A percentile compares a stretch with the other conserved stretches of the same genome.
Conservation (phyloP, 495 filamentous ascomycete genomes). For the Articulospora tetracladia region DNA sequence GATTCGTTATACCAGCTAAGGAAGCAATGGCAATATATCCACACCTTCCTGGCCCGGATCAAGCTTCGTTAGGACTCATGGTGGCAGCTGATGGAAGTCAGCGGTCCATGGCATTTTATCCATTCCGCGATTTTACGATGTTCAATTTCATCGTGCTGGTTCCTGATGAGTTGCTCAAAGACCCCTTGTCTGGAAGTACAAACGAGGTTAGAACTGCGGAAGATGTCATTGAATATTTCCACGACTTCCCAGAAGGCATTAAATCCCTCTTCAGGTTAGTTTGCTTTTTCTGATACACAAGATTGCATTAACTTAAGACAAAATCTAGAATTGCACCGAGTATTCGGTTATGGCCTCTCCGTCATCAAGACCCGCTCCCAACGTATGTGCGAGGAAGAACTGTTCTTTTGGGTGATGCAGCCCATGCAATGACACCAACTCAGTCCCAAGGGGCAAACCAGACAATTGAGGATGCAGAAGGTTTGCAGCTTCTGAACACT, state of each 20-base stretch:
- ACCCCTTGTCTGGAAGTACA: background rate
- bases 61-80: background rate
- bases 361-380: background rate
- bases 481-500: slow-evolving; percentile 6
- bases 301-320: background rate
- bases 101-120: background rate
- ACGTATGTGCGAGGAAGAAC: slow-evolving; percentile 30
- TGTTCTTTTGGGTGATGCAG: slow-evolving; percentile 45
- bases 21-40: background rate
- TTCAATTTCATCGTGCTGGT: background rate
- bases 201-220: background rate
- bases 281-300: background rate
- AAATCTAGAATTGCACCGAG: background rate
- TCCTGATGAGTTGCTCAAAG: background rate
- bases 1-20: background rate
- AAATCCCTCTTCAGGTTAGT: background rate
- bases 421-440: slow-evolving; percentile 31
- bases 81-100: background rate
- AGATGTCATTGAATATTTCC: background rate
- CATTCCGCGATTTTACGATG: background rate
- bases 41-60: slow-evolving; percentile 14
- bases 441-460: slow-evolving; percentile 26
- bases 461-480: slow-evolving; percentile 30
- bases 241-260: background rate
- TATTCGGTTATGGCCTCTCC: background rate